Base-by-base conservation (phyloP, 2,329 filamentous ascomycete genomes). In the Aspergillus neotritici region DNA sequence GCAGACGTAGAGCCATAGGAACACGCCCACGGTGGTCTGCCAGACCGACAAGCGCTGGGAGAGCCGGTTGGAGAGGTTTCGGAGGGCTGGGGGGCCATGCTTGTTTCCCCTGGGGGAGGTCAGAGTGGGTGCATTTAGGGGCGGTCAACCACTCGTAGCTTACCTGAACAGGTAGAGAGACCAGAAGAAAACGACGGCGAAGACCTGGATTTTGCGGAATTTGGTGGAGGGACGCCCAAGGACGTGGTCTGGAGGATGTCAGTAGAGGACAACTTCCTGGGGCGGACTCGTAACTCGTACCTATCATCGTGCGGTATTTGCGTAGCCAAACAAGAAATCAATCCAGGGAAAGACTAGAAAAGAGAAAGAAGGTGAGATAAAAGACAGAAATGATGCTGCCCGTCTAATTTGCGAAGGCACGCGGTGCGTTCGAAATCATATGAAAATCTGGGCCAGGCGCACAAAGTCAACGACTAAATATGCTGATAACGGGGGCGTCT, bases 111-210 rank as follows among this genome's bases (percentile, higher is more conserved):
- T 94, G 56, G 17, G 4, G 15, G 12, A 34, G 31, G 10, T 46
- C 28, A 51, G 42, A 5, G 29, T 13, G n/a, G 15, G 14, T 34
- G 13, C 31, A 12, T 36, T 14, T 3, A 11, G 4, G n/a, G 4
- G 4, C 2, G 7, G 16, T 7, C 15, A 8, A 12, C n/a, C 15
- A n/a, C 5, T 8, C 16, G 4, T 12, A n/a, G 29, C 73, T 49
- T 72, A 87, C 86, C 79, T 82, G 59, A 84, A 78, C 21, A 96
- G 73, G 64, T 96, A 96, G 36, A 84, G 70, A 4, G 86, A 85
- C 93, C 93, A 98, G 62, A 97, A 93, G 0, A 86, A 82, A 43
- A 97, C 77, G 11, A 97, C 93, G 15, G 86, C 84, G 53, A 97
- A 79, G 55, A 98, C 89, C 67, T 97, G 91, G 39, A 94, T 83